A percentile compares a stretch with the other conserved stretches of the same genome.
phyloP scores from a whole-genome alignment of 805 yeast genomes.

The Zygoascus bituminiphila region DNA sequence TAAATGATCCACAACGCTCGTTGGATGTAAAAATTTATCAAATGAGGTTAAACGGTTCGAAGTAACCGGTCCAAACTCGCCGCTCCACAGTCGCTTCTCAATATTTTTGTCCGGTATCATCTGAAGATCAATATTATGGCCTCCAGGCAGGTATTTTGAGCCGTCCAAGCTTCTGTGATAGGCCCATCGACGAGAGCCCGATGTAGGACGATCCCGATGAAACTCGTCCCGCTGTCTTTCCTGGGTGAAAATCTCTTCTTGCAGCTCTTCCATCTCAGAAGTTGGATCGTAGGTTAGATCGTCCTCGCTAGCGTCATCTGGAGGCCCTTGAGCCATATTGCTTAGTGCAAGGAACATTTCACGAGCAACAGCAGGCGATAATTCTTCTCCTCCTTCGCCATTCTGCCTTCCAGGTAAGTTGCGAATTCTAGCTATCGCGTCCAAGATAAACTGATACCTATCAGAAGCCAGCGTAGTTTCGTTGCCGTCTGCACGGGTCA shows the following conservation, averaged over 20 bases:
- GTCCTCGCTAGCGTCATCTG: constrained; percentile 11
- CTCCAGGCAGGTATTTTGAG: background rate
- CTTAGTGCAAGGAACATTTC: background rate
- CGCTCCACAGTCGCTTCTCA: background rate
- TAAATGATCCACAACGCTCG: constrained; percentile 6
- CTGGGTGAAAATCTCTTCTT: constrained; percentile 9
- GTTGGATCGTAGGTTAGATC: no score
- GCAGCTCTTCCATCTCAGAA: constrained; percentile 12
- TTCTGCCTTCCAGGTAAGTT: background rate
- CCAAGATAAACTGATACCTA: background rate
- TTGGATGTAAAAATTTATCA: constrained; percentile 5
- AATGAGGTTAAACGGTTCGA: background rate
- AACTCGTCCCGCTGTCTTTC: background rate
- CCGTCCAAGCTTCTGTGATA: constrained; percentile 4
- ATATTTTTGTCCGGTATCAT: constrained; percentile 5
- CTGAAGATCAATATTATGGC: constrained; percentile 3
- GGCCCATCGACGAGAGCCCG: background rate
- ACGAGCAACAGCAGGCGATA: background rate
- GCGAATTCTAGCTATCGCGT: background rate
- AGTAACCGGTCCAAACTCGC: constrained; percentile 8
- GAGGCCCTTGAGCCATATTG: background rate
- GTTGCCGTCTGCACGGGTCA: background rate
- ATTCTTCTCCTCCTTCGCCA: background rate
- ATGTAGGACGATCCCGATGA: background rate
- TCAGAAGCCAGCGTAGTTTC: background rate